These are phyloP conservation scores for Vitis rupestris DNA, from an alignment of 164 flowering plant species.

Conservation along the genomic window DNA sequence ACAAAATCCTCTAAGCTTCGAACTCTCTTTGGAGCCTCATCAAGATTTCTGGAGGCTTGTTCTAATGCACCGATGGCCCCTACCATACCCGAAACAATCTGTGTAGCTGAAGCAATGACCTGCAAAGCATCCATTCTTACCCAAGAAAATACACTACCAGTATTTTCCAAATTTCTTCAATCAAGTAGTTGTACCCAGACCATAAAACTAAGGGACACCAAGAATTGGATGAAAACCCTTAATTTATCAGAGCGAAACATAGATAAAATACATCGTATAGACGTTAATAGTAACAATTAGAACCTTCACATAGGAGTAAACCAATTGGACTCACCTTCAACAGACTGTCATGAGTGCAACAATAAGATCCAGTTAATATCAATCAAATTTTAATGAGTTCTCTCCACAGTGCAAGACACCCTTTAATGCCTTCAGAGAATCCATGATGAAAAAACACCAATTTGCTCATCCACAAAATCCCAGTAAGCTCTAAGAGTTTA, in stretches of 20 bases:
- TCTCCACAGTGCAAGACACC: background rate
- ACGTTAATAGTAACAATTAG: background rate
- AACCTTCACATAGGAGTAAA: background rate
- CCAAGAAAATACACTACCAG: background rate
- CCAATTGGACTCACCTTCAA: background rate
- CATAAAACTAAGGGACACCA: too few relatives aligned
- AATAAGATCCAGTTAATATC: too few relatives aligned
- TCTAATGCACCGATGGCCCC: slow-evolving; percentile 30
- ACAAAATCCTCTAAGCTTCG: slow-evolving; percentile 35
- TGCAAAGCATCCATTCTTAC: slow-evolving; percentile 41
- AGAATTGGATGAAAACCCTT: background rate
- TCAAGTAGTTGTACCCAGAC: background rate
- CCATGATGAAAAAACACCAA: too few relatives aligned
- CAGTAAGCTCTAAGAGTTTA: background rate
- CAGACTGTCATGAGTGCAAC: too few relatives aligned
- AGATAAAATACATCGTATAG: background rate
- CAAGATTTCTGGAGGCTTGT: slow-evolving; percentile 41
- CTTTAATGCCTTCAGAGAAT: background rate
- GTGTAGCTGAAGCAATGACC: slow-evolving; percentile 35
- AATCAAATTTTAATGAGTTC: background rate
- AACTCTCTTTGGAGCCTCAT: slow-evolving; percentile 46
- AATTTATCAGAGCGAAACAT: background rate
- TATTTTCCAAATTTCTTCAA: background rate
- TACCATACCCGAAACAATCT: slow-evolving; percentile 26
- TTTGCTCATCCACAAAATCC: background rate